phyloP scores from a whole-genome alignment of 176 grass and related monocot genomes.

The Echinochloa phyllopogon region DNA sequence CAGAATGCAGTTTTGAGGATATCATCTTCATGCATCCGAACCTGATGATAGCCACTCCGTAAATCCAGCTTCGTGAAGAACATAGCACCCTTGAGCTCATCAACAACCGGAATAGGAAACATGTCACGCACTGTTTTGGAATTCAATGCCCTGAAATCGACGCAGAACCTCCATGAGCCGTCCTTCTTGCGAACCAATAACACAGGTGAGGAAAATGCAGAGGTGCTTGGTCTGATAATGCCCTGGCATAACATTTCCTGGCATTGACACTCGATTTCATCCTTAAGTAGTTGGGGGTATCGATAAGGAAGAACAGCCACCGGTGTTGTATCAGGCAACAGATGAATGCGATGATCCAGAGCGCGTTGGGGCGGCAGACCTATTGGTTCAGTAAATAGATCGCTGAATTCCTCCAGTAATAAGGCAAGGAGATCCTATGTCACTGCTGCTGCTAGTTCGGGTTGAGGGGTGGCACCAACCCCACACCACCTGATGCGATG shows the following conservation, averaged over 20 bases:
- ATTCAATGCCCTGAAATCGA: no score
- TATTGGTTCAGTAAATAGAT: accelerated
- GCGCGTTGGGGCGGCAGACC: no score
- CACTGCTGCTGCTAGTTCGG: no score
- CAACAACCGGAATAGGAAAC: neutral
- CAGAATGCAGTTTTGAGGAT: no score
- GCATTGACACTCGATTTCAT: neutral
- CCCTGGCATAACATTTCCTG: neutral
- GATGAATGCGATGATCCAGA: no score
- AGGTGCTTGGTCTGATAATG: neutral
- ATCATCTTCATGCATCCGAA: neutral
- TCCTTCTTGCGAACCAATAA: neutral
- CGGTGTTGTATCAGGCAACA: no score
- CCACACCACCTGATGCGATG: no score
- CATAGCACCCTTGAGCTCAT: neutral
- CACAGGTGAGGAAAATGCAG: neutral
- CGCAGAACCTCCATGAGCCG: neutral
- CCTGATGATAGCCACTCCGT: no score
- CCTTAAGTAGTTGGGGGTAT: neutral
- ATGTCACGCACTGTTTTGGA: neutral
- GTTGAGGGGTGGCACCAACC: accelerated
- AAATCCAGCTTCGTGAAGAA: neutral
- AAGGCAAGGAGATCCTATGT: no score
- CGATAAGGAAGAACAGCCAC: no score
- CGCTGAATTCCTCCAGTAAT: neutral